phyloP scores from a whole-genome alignment of 306 rosid genomes.

The Leucaena leucocephala region DNA sequence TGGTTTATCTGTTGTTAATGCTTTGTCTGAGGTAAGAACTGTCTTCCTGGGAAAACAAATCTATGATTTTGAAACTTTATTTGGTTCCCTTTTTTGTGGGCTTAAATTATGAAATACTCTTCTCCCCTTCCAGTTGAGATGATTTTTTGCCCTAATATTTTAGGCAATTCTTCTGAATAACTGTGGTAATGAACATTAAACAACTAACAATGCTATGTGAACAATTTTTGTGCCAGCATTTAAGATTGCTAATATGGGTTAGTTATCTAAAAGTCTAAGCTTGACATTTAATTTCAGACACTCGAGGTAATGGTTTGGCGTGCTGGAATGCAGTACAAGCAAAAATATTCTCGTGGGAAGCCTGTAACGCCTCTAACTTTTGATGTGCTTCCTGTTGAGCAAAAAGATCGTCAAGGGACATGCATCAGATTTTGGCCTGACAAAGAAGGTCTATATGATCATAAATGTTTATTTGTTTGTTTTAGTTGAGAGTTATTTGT shows the following conservation, averaged over 20 bases:
- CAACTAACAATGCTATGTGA: conserved; percentile 17
- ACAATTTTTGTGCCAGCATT: background rate
- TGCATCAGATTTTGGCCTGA: conserved; percentile 90
- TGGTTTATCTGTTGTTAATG: conserved; percentile 95
- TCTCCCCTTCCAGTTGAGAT: background rate
- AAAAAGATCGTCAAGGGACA: conserved; percentile 73
- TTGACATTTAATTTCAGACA: conserved; percentile 42
- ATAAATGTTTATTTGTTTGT: conserved; percentile 22
- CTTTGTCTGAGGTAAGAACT: conserved; percentile 81
- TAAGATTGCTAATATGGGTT: conserved; percentile 25
- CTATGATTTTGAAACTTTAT: background rate
- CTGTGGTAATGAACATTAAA: background rate
- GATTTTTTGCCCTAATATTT: background rate
- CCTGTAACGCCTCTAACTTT: conserved; percentile 65
- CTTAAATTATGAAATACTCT: background rate
- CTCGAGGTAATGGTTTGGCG: conserved; percentile 92
- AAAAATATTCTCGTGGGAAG: conserved; percentile 88
- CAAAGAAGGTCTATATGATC: conserved; percentile 69
- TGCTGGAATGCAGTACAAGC: conserved; percentile 77
- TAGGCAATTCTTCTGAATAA: background rate
- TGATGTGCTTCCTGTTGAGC: conserved; percentile 68
- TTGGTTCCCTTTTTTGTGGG: background rate
- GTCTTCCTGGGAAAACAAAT: background rate
- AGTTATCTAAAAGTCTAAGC: conserved; percentile 32
- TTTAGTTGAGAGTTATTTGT: conserved; percentile 17